Evolutionary conservation across 805 yeast genomes (phyloP).

Genomic region (Cyberlindnera mycetangii): DNA sequence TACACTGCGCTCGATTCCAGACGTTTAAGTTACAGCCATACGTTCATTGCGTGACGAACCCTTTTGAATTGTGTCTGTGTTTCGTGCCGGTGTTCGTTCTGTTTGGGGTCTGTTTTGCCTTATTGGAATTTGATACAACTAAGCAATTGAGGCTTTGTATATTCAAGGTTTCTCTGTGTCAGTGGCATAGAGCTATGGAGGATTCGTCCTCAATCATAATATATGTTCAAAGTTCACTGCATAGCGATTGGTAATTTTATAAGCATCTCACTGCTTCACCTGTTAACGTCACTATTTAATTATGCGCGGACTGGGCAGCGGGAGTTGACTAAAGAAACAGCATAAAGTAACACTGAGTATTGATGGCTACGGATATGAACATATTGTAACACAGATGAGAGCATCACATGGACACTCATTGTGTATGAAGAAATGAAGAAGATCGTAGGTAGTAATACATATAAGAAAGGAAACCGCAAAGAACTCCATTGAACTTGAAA

Average conservation of each 20-base stretch:
- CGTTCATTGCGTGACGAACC: conserved; percentile 7
- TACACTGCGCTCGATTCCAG: conserved; percentile 4
- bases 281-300: too few species aligned
- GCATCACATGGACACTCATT: not conserved
- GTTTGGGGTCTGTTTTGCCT: not conserved
- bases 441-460: not conserved
- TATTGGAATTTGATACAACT: not conserved
- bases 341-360: too few species aligned
- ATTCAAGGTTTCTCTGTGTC: too few species aligned
- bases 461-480: not conserved
- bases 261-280: too few species aligned
- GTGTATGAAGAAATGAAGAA: not conserved
- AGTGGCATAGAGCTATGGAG: not conserved
- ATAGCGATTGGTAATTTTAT: too few species aligned
- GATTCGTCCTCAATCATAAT: not conserved
- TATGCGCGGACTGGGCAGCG: too few species aligned
- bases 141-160: too few species aligned
- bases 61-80: conserved; percentile 7
- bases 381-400: too few species aligned
- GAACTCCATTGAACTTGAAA: not conserved
- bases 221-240: too few species aligned
- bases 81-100: conserved; percentile 3
- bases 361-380: too few species aligned
- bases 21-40: not conserved
- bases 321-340: too few species aligned